A percentile compares a stretch with the other conserved stretches of the same genome.
phyloP scores from a whole-genome alignment of 441 rosid genomes.

The Gossypium lobatum region DNA sequence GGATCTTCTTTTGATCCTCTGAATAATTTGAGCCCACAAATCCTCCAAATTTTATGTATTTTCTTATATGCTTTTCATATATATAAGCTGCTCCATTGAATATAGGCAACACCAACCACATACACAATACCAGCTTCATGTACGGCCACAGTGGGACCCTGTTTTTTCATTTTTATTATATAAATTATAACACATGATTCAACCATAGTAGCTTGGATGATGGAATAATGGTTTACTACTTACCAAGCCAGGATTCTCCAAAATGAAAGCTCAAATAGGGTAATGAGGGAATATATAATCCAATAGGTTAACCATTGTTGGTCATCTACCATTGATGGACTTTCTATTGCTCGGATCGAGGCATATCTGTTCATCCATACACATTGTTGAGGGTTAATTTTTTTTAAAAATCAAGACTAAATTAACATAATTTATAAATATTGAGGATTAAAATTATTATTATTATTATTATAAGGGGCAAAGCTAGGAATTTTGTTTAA shows the following conservation, averaged over 20 bases:
- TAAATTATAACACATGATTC: neutral
- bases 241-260: constrained; percentile 55
- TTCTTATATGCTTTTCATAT: constrained; percentile 39
- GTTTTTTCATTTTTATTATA: neutral
- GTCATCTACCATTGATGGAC: constrained; percentile 53
- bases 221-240: neutral
- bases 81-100: constrained; percentile 69
- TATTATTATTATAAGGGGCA: no score
- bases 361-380: constrained; percentile 39
- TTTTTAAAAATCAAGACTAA: no score
- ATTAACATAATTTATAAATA: no score
- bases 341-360: constrained; percentile 63
- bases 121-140: constrained; percentile 46
- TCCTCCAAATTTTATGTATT: constrained; percentile 55
- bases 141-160: constrained; percentile 70
- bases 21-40: constrained; percentile 37
- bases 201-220: neutral
- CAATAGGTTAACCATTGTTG: constrained; percentile 79
- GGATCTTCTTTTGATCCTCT: constrained; percentile 51
- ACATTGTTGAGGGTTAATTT: neutral
- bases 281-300: constrained; percentile 60
- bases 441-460: no score
- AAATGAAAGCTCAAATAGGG: constrained; percentile 51
- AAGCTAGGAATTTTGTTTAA: no score
- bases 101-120: constrained; percentile 62